Evolutionary conservation across 2,329 filamentous ascomycete genomes (phyloP), one percentile per base, ranked within the genome.

Genomic region (Exutisphaerella laricina): DNA sequence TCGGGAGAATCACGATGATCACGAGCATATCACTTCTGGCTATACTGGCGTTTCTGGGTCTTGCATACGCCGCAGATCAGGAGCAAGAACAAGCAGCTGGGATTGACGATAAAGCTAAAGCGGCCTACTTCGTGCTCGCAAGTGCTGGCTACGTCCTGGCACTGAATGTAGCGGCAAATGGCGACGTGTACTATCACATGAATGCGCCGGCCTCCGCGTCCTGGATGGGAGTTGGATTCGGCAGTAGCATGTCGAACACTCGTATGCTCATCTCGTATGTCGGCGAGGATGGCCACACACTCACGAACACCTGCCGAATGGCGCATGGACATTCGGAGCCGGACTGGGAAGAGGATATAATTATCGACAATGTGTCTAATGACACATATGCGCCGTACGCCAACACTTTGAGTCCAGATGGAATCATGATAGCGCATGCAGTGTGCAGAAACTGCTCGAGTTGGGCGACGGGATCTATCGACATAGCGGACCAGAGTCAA

Each of bases 241-340:
- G 70, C 3, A 53, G 51, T 23, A 52, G 57, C 39, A 72, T 72
- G 70, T 58, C 58, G 43, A 59, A 66, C 23, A 61, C 64, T 12
- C 53, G 71, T 42, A 72, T 72, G 61, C 59, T 72, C 28, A 56
- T 72, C 31, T 61, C 70, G 45, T 71, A 72, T 53, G 60, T 65
- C 2, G 58, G 60, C 26, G 53, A 54, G 3, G 41, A 56, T 43
- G 55, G 53, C 13, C 20, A 43, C 62, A 62, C 62, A 26, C 53
- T 69, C 13, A 67, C 62, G 1, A 53, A 68, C 9, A 66, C 61
- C 33, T 60, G 65, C 1, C 63, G 67, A 7, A 52, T 65, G 23
- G 57, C 60, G 16, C 54, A 49, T 25, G 58, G 59, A 5, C 53
- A 64, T 38, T 51, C 58, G 3, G 67, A 70, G 50, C 67, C 67